phyloP scores from a whole-genome alignment of 495 filamentous ascomycete genomes.

The Pseudoneurospora amorphoporcata region DNA sequence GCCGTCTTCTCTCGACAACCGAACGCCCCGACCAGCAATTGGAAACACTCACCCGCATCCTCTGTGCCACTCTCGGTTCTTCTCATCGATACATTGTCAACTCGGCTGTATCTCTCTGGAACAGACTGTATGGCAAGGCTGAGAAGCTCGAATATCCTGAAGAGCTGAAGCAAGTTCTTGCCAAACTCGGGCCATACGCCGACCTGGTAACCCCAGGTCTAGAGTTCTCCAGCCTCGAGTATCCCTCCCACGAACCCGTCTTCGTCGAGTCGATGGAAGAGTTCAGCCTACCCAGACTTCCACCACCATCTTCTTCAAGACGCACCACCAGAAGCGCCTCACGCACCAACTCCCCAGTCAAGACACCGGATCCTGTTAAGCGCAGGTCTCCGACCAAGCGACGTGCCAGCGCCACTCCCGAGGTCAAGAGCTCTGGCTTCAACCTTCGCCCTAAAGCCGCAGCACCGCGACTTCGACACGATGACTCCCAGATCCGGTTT shows the following conservation, averaged over 20 bases:
- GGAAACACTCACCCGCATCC: slow-evolving; percentile 26
- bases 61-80: slow-evolving; percentile 39
- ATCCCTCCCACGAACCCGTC: slow-evolving; percentile 16
- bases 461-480: slow-evolving; percentile 46
- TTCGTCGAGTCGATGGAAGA: slow-evolving; percentile 48
- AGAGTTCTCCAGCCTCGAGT: slow-evolving; percentile 20
- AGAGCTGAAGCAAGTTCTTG: slow-evolving; percentile 28
- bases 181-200: slow-evolving; percentile 27
- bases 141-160: slow-evolving; percentile 32
- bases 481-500: slow-evolving; percentile 73
- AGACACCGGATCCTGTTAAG: slow-evolving; percentile 19
- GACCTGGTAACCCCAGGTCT: slow-evolving; percentile 33
- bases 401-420: slow-evolving; percentile 19
- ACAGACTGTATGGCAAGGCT: slow-evolving; percentile 27
- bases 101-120: slow-evolving; percentile 31
- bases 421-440: slow-evolving; percentile 5
- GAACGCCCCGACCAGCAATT: slow-evolving; percentile 27
- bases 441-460: slow-evolving; percentile 6
- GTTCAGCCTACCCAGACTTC: slow-evolving; percentile 13
- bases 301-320: slow-evolving; percentile 11
- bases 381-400: slow-evolving; percentile 15
- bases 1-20: slow-evolving; percentile 16
- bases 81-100: slow-evolving; percentile 35
- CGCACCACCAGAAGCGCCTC: not conserved
- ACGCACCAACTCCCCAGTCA: not conserved